phyloP scores from a whole-genome alignment of 208 protist species.

The Acanthamoeba quina region DNA sequence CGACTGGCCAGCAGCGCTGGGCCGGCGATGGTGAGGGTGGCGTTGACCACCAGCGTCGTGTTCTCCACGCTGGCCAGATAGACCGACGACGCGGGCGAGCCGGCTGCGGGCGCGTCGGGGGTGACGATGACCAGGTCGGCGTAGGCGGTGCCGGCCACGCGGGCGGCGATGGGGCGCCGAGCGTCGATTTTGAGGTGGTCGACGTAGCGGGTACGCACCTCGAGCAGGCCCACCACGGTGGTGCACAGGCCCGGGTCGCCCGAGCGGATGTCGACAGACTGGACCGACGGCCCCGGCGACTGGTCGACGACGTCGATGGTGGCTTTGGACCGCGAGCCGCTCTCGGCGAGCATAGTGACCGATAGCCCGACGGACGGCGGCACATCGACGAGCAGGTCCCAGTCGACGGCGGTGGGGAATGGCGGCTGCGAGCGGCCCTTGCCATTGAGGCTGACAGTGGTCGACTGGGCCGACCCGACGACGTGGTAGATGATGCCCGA shows the following conservation, averaged over 20 bases:
- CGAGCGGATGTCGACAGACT: not conserved
- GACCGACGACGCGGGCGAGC: not conserved
- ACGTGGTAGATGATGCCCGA: conserved; percentile 26
- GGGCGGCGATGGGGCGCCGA: not conserved
- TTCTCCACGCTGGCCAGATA: conserved; percentile 28
- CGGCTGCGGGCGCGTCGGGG: not conserved
- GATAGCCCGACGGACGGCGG: not conserved
- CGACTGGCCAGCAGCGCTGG: conserved; percentile 8
- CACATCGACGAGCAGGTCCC: not conserved
- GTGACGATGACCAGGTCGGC: conserved; percentile 39
- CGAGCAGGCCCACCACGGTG: not conserved
- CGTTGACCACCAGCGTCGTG: conserved; percentile 33
- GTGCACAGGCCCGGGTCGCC: not conserved
- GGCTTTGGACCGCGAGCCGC: not conserved
- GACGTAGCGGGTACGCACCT: not conserved
- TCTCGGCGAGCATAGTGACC: not conserved
- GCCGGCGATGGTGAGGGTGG: not conserved
- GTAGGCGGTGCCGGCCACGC: not conserved
- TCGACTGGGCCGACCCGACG: conserved; percentile 27
- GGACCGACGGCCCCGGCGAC: not conserved
- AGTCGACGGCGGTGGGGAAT: conserved; percentile 15
- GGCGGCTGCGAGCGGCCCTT: not conserved
- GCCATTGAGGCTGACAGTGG: conserved; percentile 20
- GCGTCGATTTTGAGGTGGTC: conserved; percentile 31
- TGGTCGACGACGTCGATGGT: not conserved